Conservation (phyloP, 768 basidiomycete species). For the Boletus rubroflammeus region DNA sequence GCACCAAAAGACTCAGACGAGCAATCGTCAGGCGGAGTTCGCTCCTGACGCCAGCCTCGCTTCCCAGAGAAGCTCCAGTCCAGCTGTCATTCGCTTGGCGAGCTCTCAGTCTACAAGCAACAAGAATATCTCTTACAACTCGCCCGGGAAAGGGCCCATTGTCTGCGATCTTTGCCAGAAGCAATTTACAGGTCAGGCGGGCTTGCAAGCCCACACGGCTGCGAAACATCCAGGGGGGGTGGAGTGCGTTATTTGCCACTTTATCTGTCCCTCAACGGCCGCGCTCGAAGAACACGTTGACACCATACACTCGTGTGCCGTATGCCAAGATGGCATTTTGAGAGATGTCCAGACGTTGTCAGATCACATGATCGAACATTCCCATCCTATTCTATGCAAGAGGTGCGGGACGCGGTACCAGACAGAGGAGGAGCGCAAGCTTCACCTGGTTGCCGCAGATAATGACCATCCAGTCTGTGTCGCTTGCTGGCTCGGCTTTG, state of each 20-base stretch:
- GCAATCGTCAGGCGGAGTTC: slow-evolving; percentile 5
- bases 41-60: slow-evolving; percentile 1
- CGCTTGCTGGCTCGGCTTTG: slow-evolving; percentile 34
- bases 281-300: slow-evolving; percentile 29
- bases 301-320: slow-evolving; percentile 21
- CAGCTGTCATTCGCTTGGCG: slow-evolving; percentile 10
- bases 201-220: slow-evolving; percentile 24
- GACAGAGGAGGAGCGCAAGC: slow-evolving; percentile 34
- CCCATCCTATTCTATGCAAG: slow-evolving; percentile 27
- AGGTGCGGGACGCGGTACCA: slow-evolving; percentile 30
- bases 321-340: slow-evolving; percentile 31
- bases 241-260: slow-evolving; percentile 26
- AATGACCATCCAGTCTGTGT: slow-evolving; percentile 37
- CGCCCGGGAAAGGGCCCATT: slow-evolving; percentile 2
- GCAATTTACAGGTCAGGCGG: slow-evolving; percentile 16
- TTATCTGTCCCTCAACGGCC: slow-evolving; percentile 18
- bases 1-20: slow-evolving; percentile 10
- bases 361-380: slow-evolving; percentile 29
- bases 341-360: slow-evolving; percentile 24
- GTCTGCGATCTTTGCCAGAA: slow-evolving; percentile 24
- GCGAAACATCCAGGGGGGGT: slow-evolving; percentile 22
- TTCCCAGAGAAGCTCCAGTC: slow-evolving; percentile 12
- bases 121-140: slow-evolving; percentile 3
- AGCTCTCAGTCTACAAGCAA: slow-evolving; percentile 18
- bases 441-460: slow-evolving; percentile 38